These are phyloP conservation scores for Serendipita vermifera DNA, from an alignment of 768 basidiomycete species.

Conservation along the genomic window DNA sequence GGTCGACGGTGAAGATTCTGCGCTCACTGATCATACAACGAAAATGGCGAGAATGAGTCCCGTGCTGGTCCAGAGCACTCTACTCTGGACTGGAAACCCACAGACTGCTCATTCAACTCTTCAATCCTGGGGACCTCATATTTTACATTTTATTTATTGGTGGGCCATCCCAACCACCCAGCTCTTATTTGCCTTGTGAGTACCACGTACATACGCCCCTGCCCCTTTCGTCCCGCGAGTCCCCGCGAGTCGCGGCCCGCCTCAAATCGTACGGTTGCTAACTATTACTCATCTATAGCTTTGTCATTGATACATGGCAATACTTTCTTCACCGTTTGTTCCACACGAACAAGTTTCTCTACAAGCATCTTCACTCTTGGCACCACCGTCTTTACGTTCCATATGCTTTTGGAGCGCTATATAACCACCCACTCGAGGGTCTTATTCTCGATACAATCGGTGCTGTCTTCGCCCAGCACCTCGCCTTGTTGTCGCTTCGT, in stretches of 20 bases:
- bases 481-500: constrained; percentile 57
- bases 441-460: constrained; percentile 80
- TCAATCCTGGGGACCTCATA: not conserved
- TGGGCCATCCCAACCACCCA: constrained; percentile 74
- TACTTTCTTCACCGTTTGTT: constrained; percentile 89
- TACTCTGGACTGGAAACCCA: constrained; percentile 4
- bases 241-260: constrained; percentile 5
- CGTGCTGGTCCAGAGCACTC: constrained; percentile 8
- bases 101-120: not conserved
- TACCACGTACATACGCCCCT: constrained; percentile 18
- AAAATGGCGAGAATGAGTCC: constrained; percentile 24
- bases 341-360: constrained; percentile 84
- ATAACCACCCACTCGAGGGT: constrained; percentile 95
- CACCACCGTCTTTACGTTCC: constrained; percentile 96
- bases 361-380: constrained; percentile 81
- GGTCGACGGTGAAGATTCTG: constrained; percentile 34
- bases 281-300: constrained; percentile 34
- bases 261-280: not conserved
- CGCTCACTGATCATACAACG: constrained; percentile 26
- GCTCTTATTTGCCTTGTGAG: constrained; percentile 71
- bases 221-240: not conserved
- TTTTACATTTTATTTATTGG: constrained; percentile 73
- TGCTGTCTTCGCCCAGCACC: constrained; percentile 57
- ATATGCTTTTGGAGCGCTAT: constrained; percentile 91
- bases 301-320: constrained; percentile 95